Evolutionary conservation across 345 rosid genomes (phyloP).

Genomic region (Schrenkiella parvula): DNA sequence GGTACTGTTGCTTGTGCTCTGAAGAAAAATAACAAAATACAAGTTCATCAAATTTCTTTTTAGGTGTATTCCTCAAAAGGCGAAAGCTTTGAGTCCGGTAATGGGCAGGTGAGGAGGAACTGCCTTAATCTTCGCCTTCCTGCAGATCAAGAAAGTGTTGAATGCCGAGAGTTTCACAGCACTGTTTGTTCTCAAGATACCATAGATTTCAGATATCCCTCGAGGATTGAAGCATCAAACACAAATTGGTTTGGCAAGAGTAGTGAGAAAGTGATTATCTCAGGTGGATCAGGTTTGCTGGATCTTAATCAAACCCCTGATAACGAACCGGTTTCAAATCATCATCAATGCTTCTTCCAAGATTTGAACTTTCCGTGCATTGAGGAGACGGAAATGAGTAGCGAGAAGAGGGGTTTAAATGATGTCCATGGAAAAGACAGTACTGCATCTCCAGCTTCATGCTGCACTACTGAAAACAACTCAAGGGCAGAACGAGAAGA

Average conservation of each 20-base stretch:
- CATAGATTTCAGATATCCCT: too few species aligned
- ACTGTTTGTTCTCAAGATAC: not conserved
- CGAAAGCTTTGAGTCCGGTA: too few species aligned
- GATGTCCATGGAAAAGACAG: not conserved
- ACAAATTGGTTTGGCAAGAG: not conserved
- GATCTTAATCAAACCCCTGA: conserved; percentile 13
- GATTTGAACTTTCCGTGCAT: not conserved
- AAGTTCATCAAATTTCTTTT: not conserved
- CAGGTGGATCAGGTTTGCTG: not conserved
- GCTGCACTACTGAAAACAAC: conserved; percentile 20
- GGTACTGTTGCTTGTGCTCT: not conserved
- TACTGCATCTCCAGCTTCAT: conserved; percentile 10
- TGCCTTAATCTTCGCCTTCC: too few species aligned
- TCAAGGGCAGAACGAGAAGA: not conserved
- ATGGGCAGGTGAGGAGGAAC: too few species aligned
- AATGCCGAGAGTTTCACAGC: too few species aligned
- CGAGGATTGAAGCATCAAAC: not conserved
- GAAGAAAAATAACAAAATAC: not conserved
- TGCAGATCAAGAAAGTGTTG: too few species aligned
- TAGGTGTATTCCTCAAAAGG: not conserved
- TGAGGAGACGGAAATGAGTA: not conserved
- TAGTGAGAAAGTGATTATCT: not conserved
- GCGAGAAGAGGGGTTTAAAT: not conserved
- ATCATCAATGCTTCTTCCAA: not conserved
- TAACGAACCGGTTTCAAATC: not conserved